phyloP scores from a whole-genome alignment of 495 filamentous ascomycete genomes.

The Trichoderma parareesei region DNA sequence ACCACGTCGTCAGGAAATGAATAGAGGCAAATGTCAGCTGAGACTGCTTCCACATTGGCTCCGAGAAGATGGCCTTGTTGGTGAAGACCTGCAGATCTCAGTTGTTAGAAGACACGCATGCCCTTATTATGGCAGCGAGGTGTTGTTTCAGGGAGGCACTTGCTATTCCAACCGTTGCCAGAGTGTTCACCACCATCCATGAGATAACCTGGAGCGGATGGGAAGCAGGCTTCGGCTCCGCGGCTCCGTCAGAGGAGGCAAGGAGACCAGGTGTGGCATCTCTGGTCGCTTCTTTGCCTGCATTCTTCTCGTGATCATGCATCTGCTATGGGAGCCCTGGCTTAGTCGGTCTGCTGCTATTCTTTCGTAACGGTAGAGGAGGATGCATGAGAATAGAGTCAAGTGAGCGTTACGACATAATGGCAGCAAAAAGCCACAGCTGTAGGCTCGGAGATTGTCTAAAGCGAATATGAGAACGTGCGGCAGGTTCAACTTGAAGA shows the following conservation, averaged over 20 bases:
- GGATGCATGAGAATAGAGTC: neutral
- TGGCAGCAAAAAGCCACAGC: no score
- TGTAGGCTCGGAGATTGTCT: no score
- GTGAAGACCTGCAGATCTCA: constrained; percentile 54
- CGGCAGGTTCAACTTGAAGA: no score
- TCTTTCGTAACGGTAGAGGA: neutral
- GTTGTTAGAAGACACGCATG: constrained; percentile 9
- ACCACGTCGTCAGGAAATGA: constrained; percentile 64
- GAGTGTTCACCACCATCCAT: constrained; percentile 52
- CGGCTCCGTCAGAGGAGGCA: neutral
- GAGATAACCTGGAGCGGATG: constrained; percentile 22
- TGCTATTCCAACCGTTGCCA: constrained; percentile 57
- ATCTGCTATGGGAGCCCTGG: neutral
- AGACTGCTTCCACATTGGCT: constrained; percentile 53
- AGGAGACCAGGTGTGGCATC: neutral
- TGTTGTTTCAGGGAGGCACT: constrained; percentile 12
- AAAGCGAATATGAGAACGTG: no score
- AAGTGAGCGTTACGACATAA: no score
- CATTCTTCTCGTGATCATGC: neutral
- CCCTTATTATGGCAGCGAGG: neutral
- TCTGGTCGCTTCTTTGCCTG: neutral
- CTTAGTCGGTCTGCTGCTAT: neutral
- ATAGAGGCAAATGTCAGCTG: constrained; percentile 65
- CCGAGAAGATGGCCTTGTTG: constrained; percentile 67
- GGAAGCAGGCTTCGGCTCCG: neutral